Percentiles rank a stretch among this genome's conserved stretches.
Conservation (phyloP, 1,284 basidiomycete species). For the Schizophyllum amplum region DNA sequence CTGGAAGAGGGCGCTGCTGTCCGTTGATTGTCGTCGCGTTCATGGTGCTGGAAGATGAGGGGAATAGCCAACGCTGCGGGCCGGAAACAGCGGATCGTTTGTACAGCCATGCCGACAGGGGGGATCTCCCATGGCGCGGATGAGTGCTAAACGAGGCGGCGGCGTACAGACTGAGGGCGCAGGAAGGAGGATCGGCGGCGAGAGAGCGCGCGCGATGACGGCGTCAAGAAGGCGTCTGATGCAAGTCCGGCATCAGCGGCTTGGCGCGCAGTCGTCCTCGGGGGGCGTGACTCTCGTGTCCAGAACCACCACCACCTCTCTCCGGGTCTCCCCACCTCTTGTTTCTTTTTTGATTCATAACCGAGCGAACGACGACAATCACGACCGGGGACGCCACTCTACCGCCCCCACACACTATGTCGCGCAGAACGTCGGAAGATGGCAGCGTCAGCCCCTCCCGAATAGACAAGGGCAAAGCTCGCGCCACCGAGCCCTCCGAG, state of each 20-base stretch:
- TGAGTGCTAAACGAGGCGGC: neutral
- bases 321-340: no score
- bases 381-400: neutral
- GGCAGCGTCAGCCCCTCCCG: neutral
- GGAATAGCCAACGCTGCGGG: neutral
- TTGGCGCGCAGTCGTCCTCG: no score
- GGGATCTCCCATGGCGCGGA: neutral
- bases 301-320: no score
- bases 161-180: no score
- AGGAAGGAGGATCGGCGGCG: no score
- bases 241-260: no score
- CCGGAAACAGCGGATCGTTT: neutral
- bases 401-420: neutral
- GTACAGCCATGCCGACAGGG: neutral
- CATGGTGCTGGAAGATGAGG: neutral
- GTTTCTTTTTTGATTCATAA: no score
- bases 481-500: constrained; percentile 18
- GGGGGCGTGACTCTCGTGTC: no score
- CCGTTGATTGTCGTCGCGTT: no score
- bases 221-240: no score
- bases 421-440: neutral
- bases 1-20: neutral
- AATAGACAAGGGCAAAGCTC: constrained; percentile 18
- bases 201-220: no score
- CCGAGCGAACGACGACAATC: no score